A percentile compares a stretch with the other conserved stretches of the same genome.
Evolutionary conservation across 2,329 filamentous ascomycete species (phyloP).

Genomic region (Eutypa lata): DNA sequence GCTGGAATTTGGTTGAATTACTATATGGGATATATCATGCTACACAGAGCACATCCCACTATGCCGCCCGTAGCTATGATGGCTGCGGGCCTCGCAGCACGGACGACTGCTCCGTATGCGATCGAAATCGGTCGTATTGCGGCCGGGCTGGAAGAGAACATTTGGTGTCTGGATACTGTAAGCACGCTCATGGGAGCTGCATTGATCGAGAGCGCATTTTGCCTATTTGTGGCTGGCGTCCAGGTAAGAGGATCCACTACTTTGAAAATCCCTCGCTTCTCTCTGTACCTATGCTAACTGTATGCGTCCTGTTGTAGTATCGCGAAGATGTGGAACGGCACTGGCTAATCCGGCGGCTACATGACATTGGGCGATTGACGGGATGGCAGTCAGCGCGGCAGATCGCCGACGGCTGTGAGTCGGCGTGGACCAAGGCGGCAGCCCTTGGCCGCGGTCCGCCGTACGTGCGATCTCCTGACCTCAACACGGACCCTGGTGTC

Average conservation of each 20-base stretch:
- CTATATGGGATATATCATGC: constrained; percentile 78
- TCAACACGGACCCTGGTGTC: constrained; percentile 29
- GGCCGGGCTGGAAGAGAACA: constrained; percentile 64
- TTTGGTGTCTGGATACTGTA: constrained; percentile 52
- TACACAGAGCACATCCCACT: constrained; percentile 77
- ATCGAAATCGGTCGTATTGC: constrained; percentile 76
- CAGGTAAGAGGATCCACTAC: constrained; percentile 44
- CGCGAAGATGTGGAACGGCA: constrained; percentile 67
- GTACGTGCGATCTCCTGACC: constrained; percentile 53
- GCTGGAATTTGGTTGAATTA: constrained; percentile 85
- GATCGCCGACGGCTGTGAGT: constrained; percentile 82
- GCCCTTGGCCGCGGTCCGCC: constrained; percentile 72
- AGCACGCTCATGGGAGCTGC: constrained; percentile 77
- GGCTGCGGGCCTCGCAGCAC: constrained; percentile 74
- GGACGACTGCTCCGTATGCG: constrained; percentile 67
- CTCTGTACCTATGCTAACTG: background rate
- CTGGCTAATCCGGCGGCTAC: constrained; percentile 73
- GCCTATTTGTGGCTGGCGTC: constrained; percentile 82
- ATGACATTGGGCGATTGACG: constrained; percentile 73
- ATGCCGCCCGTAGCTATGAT: constrained; percentile 92
- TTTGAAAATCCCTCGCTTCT: background rate
- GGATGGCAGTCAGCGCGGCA: constrained; percentile 83
- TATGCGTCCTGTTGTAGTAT: constrained; percentile 52
- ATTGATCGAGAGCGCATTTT: constrained; percentile 77
- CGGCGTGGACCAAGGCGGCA: constrained; percentile 74